Base-by-base conservation (phyloP, 192 early-diverging fungal genomes). In the Gaertneriomyces semiglobifer region DNA sequence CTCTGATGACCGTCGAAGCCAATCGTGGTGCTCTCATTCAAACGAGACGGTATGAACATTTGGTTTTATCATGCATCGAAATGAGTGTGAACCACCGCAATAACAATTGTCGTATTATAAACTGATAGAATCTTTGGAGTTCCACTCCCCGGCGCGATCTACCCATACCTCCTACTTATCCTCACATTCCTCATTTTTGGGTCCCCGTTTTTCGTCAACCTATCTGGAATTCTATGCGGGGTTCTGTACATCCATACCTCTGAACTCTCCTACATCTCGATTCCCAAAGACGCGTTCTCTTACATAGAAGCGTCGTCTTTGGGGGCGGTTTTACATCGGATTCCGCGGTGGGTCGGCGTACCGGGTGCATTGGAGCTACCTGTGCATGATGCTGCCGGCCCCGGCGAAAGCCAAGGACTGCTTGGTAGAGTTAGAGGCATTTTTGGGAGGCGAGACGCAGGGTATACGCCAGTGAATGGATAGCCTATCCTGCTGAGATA, bases 131-230 rank as follows among this genome's bases (percentile, higher is more conserved):
- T 62, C 6, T 69, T 69, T 56, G 68, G 68, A 0, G 43, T 69
- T 11, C 68, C 68, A 2, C 52, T 69, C 20, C 59, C 60, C 7
- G 68, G 68, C 38, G 68, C 68, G 12, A 52, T 69, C 12, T 69
- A 69, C 43, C 68, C 68, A 7, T 69, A 60, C 60, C 14, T 69
- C 42, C 42, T 69, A 1, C 60, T 69, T 6, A 42, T 69, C 5
- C 60, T 62, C 11, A 45, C 60, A 6, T 52, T 39, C 48, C 7
- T 38, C 3, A 6, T 69, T 3, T 60, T 68, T 41, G 60, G 43
- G 5, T 69, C 68, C 9, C 60, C 68, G 7, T 69, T 69, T 50
- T 42, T 69, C 16, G 52, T 46, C 59, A 69, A 69, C 60, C 52
- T 69, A 7, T 14, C 60, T 5, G 68, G 68, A 9, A 69, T 69